Evolutionary conservation across 164 flowering plant genomes (phyloP), one percentile per base, ranked within the genome.

Genomic region (Umbellularia californica): DNA sequence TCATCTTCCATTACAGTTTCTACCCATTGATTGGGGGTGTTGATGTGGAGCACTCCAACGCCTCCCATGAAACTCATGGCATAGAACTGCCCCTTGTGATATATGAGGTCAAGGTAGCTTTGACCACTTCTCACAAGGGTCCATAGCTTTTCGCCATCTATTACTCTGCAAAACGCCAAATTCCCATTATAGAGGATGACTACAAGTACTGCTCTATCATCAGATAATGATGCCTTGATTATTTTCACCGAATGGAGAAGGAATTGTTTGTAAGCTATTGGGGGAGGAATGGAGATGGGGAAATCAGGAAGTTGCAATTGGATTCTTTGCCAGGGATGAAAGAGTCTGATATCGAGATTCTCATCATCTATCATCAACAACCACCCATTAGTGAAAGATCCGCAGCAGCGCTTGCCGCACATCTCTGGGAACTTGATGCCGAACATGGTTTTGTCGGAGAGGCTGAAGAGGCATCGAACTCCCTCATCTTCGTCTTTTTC

Each of bases 171-270:
- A 72, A 93, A 71, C 1, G 90, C 95, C 77, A 93, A 74, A 75
- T 83, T 90, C 62, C 95, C 93, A 51, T 88, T 83, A 4, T 90
- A 86, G 71, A 90, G 94, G 77, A 93, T 87, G 0, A 94, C 91
- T 73, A 90, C 76, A 66, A 90, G 27, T 50, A 77, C 75, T 65
- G 68, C 85, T 55, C 70, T 80, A 58, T 27, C 66, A 1, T 66
- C 24, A 51, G 80, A 77, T 47, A 84, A 76, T 0, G 80, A 90
- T 19, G 85, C 90, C 35, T 70, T 70, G 25, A 4, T 22, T 20
- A 71, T 47, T 12, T 35, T 19, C 0, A 20, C 22, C 20, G 6
- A 22, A 15, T n/a, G n/a, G 5, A 15, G 35, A 30, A 30, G 35
- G 35, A 5, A 4, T 30, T 30, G 35, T 4, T 30, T 2, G n/a